A percentile compares a stretch with the other conserved stretches of the same genome.
These are phyloP conservation scores for Backusella psychrophila DNA, from an alignment of 192 early-diverging fungal species.

Conservation along the genomic window DNA sequence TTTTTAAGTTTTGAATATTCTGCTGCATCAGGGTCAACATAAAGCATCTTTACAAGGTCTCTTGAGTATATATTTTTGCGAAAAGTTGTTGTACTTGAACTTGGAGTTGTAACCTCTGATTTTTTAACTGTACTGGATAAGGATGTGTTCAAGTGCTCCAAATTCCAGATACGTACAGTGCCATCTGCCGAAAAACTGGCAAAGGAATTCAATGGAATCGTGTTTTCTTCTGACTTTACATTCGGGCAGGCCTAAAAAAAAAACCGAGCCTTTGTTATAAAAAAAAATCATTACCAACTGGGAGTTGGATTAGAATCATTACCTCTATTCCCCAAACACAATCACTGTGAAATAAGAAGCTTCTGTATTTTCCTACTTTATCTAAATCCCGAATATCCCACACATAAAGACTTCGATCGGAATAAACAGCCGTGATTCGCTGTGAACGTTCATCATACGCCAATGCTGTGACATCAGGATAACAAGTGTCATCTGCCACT, in stretches of 20 bases:
- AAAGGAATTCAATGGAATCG: conserved; percentile 53
- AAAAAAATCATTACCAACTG: too few relatives aligned
- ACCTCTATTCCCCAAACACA: conserved; percentile 85
- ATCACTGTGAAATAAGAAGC: conserved; percentile 69
- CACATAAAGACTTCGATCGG: conserved; percentile 66
- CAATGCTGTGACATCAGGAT: conserved; percentile 61
- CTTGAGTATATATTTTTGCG: conserved; percentile 58
- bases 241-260: conserved; percentile 8
- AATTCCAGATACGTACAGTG: conserved; percentile 79
- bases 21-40: conserved; percentile 51
- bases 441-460: conserved; percentile 49
- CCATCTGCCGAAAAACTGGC: conserved; percentile 74
- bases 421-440: conserved; percentile 62
- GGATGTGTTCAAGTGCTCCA: conserved; percentile 37
- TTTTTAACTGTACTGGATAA: neutral
- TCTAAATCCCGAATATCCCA: conserved; percentile 66
- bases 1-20: conserved; percentile 25
- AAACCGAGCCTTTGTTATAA: neutral
- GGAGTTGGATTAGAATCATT: conserved; percentile 2
- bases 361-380: conserved; percentile 53
- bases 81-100: neutral
- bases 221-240: neutral
- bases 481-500: conserved; percentile 30
- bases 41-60: conserved; percentile 57
- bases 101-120: neutral